Percentiles rank a stretch among this genome's conserved stretches.
Conservation (phyloP, 805 yeast genomes). For the Phaffomyces antillensis region DNA sequence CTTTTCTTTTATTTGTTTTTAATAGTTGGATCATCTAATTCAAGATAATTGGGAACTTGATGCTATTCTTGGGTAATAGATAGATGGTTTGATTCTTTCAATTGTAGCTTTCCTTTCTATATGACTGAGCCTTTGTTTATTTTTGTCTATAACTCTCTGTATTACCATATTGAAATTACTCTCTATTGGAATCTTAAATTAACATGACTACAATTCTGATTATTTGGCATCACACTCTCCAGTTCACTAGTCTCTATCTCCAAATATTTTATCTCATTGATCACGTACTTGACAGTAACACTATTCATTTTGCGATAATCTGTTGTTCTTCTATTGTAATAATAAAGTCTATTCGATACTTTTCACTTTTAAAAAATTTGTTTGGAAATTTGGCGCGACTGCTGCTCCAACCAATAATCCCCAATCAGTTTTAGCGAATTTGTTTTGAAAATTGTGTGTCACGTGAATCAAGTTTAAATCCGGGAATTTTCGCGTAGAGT, state of each 20-base stretch:
- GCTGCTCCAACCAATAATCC: constrained; percentile 8
- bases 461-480: constrained; percentile 1
- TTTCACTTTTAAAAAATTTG: constrained; percentile 11
- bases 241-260: background rate
- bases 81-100: too few species aligned
- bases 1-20: too few species aligned
- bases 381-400: constrained; percentile 7
- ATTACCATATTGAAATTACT: background rate
- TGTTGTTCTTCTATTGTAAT: constrained; percentile 3
- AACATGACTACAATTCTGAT: too few species aligned
- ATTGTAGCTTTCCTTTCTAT: too few species aligned
- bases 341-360: constrained; percentile 3
- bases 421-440: background rate
- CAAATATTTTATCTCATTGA: background rate
- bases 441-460: background rate
- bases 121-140: background rate
- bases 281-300: constrained; percentile 93
- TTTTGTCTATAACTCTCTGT: background rate
- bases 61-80: too few species aligned
- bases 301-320: constrained; percentile 70
- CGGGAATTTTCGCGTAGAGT: background rate
- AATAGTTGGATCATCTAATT: too few species aligned
- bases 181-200: too few species aligned
- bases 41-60: too few species aligned
- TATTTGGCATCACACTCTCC: background rate